These are phyloP conservation scores for Fusarium metavorans DNA, from an alignment of 2,329 filamentous ascomycete species.

Conservation along the genomic window DNA sequence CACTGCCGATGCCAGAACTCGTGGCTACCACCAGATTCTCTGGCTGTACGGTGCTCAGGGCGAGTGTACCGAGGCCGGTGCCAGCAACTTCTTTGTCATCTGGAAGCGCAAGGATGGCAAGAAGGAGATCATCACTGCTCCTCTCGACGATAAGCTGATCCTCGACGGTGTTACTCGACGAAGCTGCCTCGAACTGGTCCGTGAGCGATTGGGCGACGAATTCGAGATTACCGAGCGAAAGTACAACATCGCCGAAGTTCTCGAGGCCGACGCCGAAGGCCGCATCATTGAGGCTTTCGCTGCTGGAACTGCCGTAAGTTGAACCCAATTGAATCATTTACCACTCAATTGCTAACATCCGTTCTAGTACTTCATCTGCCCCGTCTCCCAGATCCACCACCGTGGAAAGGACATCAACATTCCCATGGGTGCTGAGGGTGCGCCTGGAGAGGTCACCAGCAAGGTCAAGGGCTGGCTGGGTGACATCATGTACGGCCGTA, in stretches of 20 bases:
- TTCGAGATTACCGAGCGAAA: constrained; percentile 83
- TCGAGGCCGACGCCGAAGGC: constrained; percentile 79
- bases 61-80: constrained; percentile 90
- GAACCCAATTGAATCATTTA: background rate
- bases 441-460: constrained; percentile 66
- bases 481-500: constrained; percentile 81
- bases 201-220: constrained; percentile 69
- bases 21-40: constrained; percentile 90
- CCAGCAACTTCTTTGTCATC: constrained; percentile 91
- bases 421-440: constrained; percentile 66
- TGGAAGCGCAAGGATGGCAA: constrained; percentile 69
- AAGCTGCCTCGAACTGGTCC: constrained; percentile 80
- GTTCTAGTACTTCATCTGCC: constrained; percentile 75
- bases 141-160: constrained; percentile 84
- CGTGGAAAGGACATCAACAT: constrained; percentile 73
- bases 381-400: constrained; percentile 76
- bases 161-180: constrained; percentile 89
- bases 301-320: constrained; percentile 83
- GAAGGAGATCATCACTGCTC: constrained; percentile 82
- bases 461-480: constrained; percentile 75
- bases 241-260: constrained; percentile 84
- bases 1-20: constrained; percentile 77
- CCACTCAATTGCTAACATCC: constrained; percentile 30
- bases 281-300: constrained; percentile 87
- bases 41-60: constrained; percentile 87